These are phyloP conservation scores for Plasmodium relictum DNA, from an alignment of 169 alveolate genomes.

Conservation along the genomic window DNA sequence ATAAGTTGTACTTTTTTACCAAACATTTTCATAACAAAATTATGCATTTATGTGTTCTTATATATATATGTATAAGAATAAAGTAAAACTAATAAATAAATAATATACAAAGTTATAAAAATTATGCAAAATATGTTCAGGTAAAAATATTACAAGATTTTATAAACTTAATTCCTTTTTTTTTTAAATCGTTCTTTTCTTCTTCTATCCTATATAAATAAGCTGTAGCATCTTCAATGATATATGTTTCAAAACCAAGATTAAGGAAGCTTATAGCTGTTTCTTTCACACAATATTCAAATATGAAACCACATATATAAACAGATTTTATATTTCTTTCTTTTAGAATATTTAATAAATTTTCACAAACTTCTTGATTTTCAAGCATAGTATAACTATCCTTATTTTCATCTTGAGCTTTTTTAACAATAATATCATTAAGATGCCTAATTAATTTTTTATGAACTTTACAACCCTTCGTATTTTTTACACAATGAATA, in stretches of 20 bases:
- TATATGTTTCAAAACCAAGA: conserved; percentile 44
- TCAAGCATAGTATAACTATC: conserved; percentile 62
- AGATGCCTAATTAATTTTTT: conserved; percentile 43
- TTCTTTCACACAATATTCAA: conserved; percentile 71
- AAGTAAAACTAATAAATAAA: too few species aligned
- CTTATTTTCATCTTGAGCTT: conserved; percentile 30
- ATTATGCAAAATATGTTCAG: neutral
- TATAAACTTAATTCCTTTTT: conserved; percentile 54
- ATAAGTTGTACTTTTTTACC: too few species aligned
- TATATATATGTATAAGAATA: too few species aligned
- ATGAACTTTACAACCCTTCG: conserved; percentile 61
- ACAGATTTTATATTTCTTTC: conserved; percentile 36
- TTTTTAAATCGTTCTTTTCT: conserved; percentile 17
- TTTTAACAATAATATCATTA: conserved; percentile 56
- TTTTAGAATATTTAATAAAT: conserved; percentile 15
- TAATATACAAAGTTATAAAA: too few species aligned
- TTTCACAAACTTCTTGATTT: conserved; percentile 15
- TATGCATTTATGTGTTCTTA: too few species aligned
- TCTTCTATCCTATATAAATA: conserved; percentile 25
- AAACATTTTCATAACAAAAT: too few species aligned
- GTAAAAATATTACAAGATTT: conserved; percentile 17
- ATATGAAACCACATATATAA: conserved; percentile 64
- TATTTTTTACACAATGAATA: conserved; percentile 56
- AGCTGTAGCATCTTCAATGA: conserved; percentile 76
- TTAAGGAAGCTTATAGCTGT: conserved; percentile 52